Percentiles rank a stretch among this genome's conserved stretches.
phyloP scores from a whole-genome alignment of 495 filamentous ascomycete species.

The Penicillium robsamsonii region DNA sequence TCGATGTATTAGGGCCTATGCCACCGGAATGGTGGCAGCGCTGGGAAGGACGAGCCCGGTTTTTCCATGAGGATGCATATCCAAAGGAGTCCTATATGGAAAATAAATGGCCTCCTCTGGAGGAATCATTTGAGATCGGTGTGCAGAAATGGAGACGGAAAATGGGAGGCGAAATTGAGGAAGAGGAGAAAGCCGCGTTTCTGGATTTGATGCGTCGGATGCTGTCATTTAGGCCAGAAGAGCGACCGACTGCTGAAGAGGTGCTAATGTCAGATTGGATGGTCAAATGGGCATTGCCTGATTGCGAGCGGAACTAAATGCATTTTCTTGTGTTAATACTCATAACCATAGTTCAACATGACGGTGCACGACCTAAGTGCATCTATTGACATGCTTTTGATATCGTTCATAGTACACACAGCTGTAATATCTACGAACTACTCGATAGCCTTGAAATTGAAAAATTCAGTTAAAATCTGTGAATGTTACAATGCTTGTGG shows the following conservation, averaged over 20 bases:
- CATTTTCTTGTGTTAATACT: not conserved
- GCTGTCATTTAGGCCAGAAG: conserved; percentile 25
- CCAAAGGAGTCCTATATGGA: conserved; percentile 18
- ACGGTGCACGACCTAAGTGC: too few species aligned
- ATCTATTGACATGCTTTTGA: not conserved
- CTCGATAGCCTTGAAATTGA: not conserved
- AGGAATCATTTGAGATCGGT: conserved; percentile 29
- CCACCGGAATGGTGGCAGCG: conserved; percentile 31
- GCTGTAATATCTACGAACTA: not conserved
- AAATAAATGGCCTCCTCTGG: conserved; percentile 26
- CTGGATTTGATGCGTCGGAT: conserved; percentile 36
- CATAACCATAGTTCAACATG: too few species aligned
- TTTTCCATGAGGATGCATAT: conserved; percentile 26
- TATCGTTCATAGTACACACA: not conserved
- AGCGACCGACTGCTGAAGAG: conserved; percentile 21
- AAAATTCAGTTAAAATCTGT: not conserved
- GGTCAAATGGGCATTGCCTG: conserved; percentile 25
- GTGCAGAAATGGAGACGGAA: conserved; percentile 31
- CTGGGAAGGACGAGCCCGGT: conserved; percentile 28
- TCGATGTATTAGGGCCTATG: conserved; percentile 35
- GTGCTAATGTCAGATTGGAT: conserved; percentile 32
- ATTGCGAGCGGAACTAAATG: conserved; percentile 11
- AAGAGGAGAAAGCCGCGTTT: conserved; percentile 26
- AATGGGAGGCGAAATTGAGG: conserved; percentile 12
- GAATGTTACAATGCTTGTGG: not conserved